Evolutionary conservation across 352 stramenopile genomes (phyloP).

Genomic region (Globisporangium parvum): DNA sequence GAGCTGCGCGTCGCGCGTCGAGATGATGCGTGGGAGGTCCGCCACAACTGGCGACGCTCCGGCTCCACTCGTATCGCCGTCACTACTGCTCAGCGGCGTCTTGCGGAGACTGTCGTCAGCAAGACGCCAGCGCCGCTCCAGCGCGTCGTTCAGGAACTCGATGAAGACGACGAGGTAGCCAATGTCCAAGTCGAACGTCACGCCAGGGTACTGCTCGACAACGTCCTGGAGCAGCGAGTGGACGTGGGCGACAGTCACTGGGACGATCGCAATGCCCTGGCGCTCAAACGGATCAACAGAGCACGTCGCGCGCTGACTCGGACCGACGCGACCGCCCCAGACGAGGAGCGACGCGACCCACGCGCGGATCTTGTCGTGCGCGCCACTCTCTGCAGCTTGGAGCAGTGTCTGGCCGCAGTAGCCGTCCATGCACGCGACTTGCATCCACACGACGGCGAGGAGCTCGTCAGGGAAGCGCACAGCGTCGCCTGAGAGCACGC

Average conservation of each 20-base stretch:
- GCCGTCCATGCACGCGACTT: constrained; percentile 67
- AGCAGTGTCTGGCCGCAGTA: constrained; percentile 80
- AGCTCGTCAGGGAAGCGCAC: constrained; percentile 56
- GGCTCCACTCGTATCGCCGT: not conserved
- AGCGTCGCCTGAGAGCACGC: constrained; percentile 16
- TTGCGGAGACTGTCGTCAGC: constrained; percentile 24
- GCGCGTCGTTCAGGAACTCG: constrained; percentile 65
- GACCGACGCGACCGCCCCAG: constrained; percentile 58
- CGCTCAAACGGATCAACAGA: constrained; percentile 65
- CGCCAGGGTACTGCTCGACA: constrained; percentile 44
- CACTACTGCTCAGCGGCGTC: constrained; percentile 5
- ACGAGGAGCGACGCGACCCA: constrained; percentile 69
- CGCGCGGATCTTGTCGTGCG: constrained; percentile 74
- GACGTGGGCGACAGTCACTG: constrained; percentile 50
- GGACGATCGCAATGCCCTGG: constrained; percentile 59
- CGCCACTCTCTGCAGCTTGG: constrained; percentile 66
- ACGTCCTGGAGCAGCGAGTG: constrained; percentile 45
- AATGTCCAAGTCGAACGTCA: constrained; percentile 76
- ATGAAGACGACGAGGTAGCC: constrained; percentile 65
- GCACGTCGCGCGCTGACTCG: constrained; percentile 20
- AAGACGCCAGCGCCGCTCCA: constrained; percentile 48
- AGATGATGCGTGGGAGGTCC: constrained; percentile 24
- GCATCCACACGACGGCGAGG: constrained; percentile 78
- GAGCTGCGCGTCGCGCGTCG: constrained; percentile 26
- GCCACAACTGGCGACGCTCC: constrained; percentile 10